Conservation (phyloP, 1,284 basidiomycete genomes). For the Puccinia hordei region DNA sequence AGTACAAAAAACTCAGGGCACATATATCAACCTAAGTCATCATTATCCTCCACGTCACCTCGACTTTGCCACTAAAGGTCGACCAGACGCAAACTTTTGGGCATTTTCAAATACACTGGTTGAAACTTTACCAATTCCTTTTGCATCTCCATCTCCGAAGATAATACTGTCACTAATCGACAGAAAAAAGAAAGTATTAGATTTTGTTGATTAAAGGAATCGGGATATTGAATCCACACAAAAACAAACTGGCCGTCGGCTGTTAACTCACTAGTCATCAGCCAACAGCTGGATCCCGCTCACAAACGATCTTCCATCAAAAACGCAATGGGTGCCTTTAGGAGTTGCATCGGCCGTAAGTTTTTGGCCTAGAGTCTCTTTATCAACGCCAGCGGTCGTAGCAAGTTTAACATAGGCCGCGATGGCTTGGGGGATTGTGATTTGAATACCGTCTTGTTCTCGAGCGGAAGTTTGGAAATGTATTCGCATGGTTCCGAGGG, state of each 20-base stretch:
- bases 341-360: constrained; percentile 44
- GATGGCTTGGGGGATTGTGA: constrained; percentile 35
- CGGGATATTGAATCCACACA: too few relatives aligned
- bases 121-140: constrained; percentile 36
- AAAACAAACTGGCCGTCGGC: too few relatives aligned
- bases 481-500: constrained; percentile 37
- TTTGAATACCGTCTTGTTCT: constrained; percentile 27
- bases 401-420: constrained; percentile 11
- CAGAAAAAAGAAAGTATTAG: background rate
- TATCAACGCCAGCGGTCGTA: background rate
- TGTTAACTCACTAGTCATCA: constrained; percentile 38
- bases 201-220: too few relatives aligned
- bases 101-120: constrained; percentile 29
- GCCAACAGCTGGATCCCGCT: constrained; percentile 43
- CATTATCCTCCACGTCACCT: too few relatives aligned
- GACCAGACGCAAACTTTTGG: constrained; percentile 32
- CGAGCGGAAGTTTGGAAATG: constrained; percentile 44
- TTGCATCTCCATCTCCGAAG: constrained; percentile 27
- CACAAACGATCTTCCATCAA: constrained; percentile 37
- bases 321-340: constrained; percentile 36
- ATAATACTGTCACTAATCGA: constrained; percentile 19
- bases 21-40: too few relatives aligned
- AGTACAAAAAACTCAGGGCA: too few relatives aligned
- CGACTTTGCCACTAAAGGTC: background rate
- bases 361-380: constrained; percentile 13